phyloP scores from a whole-genome alignment of 768 basidiomycete genomes.

The Kwoniella dejecticola region DNA sequence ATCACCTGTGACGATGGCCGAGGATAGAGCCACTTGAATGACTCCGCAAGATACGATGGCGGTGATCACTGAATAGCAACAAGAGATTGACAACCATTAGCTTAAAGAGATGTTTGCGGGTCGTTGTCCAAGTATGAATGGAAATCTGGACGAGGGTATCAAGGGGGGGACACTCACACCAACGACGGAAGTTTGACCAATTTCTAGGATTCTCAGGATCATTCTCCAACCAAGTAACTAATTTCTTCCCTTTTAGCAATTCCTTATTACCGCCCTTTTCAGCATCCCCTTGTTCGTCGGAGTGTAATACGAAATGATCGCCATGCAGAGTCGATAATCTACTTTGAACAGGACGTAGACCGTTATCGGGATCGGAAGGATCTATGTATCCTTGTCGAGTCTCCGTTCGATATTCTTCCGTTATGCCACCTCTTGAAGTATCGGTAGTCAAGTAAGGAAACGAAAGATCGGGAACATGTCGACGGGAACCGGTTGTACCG shows the following conservation, averaged over 20 bases:
- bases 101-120: too few relatives aligned
- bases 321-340: conserved; percentile 21
- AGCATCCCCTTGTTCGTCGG: conserved; percentile 17
- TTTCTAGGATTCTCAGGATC: conserved; percentile 38
- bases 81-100: neutral
- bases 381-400: conserved; percentile 27
- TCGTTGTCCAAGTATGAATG: too few relatives aligned
- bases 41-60: conserved; percentile 28
- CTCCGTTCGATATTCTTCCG: conserved; percentile 32
- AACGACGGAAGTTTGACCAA: conserved; percentile 28
- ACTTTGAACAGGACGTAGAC: conserved; percentile 16
- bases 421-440: conserved; percentile 29
- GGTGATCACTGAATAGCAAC: conserved; percentile 25
- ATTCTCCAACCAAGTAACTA: conserved; percentile 34
- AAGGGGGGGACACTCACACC: conserved; percentile 23
- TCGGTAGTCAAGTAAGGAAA: conserved; percentile 37
- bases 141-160: neutral
- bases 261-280: neutral
- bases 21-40: conserved; percentile 35
- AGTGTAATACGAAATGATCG: conserved; percentile 17
- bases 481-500: neutral
- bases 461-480: conserved; percentile 28
- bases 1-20: conserved; percentile 37
- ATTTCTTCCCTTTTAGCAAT: conserved; percentile 21
- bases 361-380: conserved; percentile 22